Evolutionary conservation across 192 early-diverging fungal species (phyloP), one percentile per base, ranked within the genome.

Genomic region (Rhizoclosmatium globosum): DNA sequence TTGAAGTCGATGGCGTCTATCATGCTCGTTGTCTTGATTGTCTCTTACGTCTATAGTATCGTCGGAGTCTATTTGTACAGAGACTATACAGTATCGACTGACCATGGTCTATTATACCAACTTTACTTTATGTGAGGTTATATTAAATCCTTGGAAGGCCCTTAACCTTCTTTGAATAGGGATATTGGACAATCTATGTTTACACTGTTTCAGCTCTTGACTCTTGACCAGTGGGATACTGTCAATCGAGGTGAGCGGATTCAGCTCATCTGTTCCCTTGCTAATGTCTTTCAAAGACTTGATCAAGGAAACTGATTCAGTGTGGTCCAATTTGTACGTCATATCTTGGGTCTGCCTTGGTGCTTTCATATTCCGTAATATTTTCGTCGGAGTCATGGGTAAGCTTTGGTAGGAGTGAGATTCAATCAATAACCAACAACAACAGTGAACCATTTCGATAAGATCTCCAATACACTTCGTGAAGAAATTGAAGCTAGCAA

Each of bases 361-460:
- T 46, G 84, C 84, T 1, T 87, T 87, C 56, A 84, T 87, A 47
- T 87, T 87, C 50, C 61, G 83, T 65, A 86, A 87, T 66, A 77
- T 87, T 31, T 86, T 87, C 73, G 79, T 87, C 31, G 86, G 86
- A 59, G 85, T 87, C 41, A 84, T 87, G 84, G 82, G 78, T 79
- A 57, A 57, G 75, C 21, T 11, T 62, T 53, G 9, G 6, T 42
- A 68, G 42, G 42, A 45, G 21, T 47, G 44, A 2, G 11, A 3
- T 31, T 39, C 38, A 21, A 62, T 21, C 60, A 9, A 62, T 19
- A 62, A 56, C 19, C 60, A 62, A 19, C 19, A 65, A 45, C 47
- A 42, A 39, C 41, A 79, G 79, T 87, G 1, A 83, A 82, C 75
- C 87, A 85, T 61, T 87, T 87, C 42, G 78, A 85, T 41, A 75